Evolutionary conservation across 2,329 filamentous ascomycete species (phyloP), one percentile per base, ranked within the genome.

Genomic region (Uncinocarpus reesii): DNA sequence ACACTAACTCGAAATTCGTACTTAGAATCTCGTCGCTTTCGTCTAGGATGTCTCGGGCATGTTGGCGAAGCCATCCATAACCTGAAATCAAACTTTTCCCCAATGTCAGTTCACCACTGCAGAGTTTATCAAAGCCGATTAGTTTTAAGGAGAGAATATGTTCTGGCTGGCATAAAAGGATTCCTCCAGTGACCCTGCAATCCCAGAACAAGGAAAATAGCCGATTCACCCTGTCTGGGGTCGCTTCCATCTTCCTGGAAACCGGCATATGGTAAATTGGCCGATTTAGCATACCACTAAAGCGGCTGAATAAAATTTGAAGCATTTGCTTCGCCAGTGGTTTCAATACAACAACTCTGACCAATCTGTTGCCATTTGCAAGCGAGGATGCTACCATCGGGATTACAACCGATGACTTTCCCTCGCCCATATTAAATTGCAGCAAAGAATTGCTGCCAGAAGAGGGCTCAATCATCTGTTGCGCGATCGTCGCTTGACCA

Each of bases 361-460:
- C 74, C 0, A 84, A 60, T 2, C 60, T 66, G 0, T 60, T 56
- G 0, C 66, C 65, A 35, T 82, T 65, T 0, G 75, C 74, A 0
- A 81, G 58, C 0, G 65, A 60, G 0, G 73, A 64, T 0, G 76
- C 74, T 0, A 80, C 73, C 37, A 82, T 79, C 0, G 80, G 81
- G 0, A 81, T 70, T 41, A 86, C 84, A 2, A 83, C 76, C 0
- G 80, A 81, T 0, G 78, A 79, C 54, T 84, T 84, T 0, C 81
- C 81, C 56, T 81, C 73, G 0, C 81, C 81, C 80, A 84, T 84
- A 53, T 81, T 82, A 1, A 84, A 61, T 55, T 83, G 78, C 65
- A 83, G 72, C 0, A 79, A 71, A 0, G 71, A 61, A 53, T 79
- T 83, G 0, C 56, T 31, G 0, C 54, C 56, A 0, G 57, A 58